Percentiles rank a stretch among this genome's conserved stretches.
phyloP scores from a whole-genome alignment of 164 flowering plant genomes.

The Nymphaea colorata region DNA sequence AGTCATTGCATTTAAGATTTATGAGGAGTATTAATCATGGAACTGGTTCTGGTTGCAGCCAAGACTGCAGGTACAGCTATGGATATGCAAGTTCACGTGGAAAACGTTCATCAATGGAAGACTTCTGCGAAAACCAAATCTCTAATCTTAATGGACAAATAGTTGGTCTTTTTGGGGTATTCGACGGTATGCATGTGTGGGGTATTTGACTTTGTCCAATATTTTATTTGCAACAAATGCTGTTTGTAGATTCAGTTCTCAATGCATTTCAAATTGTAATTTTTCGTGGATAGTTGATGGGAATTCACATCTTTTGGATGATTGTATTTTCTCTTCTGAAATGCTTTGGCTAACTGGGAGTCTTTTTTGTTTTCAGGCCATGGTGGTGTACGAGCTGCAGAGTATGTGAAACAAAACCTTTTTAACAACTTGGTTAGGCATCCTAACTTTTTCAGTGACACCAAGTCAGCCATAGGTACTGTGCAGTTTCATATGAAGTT shows the following conservation, averaged over 20 bases:
- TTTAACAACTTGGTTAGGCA: conserved; percentile 88
- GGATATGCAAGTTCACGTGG: conserved; percentile 97
- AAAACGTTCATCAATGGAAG: conserved; percentile 96
- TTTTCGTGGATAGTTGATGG: not conserved
- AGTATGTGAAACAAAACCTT: conserved; percentile 86
- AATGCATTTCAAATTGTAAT: too few species aligned
- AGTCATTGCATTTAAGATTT: too few species aligned
- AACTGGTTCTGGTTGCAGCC: conserved; percentile 27
- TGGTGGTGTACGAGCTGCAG: conserved; percentile 98
- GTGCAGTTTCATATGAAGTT: not conserved
- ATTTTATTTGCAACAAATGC: too few species aligned
- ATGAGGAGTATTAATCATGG: too few species aligned
- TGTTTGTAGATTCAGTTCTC: not conserved
- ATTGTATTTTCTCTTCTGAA: not conserved
- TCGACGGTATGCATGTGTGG: conserved; percentile 50
- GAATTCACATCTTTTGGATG: not conserved
- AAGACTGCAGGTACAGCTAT: conserved; percentile 91
- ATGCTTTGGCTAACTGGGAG: not conserved
- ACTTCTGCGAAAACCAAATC: conserved; percentile 88
- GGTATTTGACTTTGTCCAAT: not conserved
- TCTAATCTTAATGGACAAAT: conserved; percentile 90
- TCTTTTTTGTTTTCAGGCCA: conserved; percentile 42
- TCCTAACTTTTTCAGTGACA: conserved; percentile 90
- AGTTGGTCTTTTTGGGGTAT: conserved; percentile 96
- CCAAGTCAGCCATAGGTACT: conserved; percentile 88